Conservation (phyloP, 257 asterid genomes). For the Ocimum tenuiflorum region DNA sequence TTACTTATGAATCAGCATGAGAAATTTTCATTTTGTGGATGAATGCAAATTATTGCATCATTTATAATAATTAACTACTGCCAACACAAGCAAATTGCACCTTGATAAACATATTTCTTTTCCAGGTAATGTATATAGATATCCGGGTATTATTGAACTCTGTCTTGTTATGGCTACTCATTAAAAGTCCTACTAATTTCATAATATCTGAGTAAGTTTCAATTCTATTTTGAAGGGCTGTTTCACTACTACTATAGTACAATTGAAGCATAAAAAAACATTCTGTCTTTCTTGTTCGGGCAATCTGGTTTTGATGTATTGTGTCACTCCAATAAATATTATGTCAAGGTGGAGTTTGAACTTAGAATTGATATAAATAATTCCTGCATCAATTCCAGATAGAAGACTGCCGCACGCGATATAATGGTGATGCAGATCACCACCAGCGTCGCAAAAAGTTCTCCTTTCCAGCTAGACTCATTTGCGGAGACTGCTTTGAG, state of each 20-base stretch:
- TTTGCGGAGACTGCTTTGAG: slow-evolving; percentile 97
- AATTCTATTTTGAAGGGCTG: not conserved
- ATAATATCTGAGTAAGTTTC: not conserved
- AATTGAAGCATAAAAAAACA: not conserved
- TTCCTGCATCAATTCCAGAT: slow-evolving; percentile 42
- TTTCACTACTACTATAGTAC: not conserved
- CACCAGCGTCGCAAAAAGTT: slow-evolving; percentile 86
- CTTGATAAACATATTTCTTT: not conserved
- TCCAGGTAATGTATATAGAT: not conserved
- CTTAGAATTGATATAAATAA: not conserved
- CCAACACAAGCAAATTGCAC: not conserved
- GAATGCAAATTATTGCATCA: not conserved
- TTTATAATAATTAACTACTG: not conserved
- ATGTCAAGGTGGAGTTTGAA: not conserved
- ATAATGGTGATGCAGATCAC: slow-evolving; percentile 98
- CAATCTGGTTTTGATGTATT: not conserved
- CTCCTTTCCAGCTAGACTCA: slow-evolving; percentile 91
- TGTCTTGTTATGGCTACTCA: slow-evolving; percentile 4
- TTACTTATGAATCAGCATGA: not conserved
- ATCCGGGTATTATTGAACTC: not conserved
- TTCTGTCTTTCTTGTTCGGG: slow-evolving; percentile 4
- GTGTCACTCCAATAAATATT: not conserved
- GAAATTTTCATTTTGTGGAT: not conserved
- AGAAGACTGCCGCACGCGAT: slow-evolving; percentile 93
- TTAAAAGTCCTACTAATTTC: not conserved